A percentile compares a stretch with the other conserved stretches of the same genome.
phyloP scores from a whole-genome alignment of 2,329 filamentous ascomycete genomes.

The Macrophomina phaseolina region DNA sequence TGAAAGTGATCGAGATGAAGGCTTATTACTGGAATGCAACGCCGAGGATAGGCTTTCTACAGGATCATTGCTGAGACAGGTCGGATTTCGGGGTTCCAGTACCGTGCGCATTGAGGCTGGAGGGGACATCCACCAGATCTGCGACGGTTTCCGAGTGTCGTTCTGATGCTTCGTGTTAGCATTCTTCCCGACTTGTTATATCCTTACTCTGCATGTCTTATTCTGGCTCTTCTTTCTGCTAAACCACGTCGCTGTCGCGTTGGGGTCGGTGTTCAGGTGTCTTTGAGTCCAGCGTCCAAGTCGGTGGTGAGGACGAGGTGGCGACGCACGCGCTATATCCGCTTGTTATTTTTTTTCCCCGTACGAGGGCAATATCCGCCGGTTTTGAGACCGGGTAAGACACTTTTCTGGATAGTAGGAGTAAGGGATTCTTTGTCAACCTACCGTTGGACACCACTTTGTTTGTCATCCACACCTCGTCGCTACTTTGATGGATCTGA shows the following conservation, averaged over 20 bases:
- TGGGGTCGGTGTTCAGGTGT: conserved; percentile 1
- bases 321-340: conserved; percentile 14
- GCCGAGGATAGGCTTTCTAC: background rate
- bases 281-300: conserved; percentile 6
- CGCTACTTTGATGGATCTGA: background rate
- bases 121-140: background rate
- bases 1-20: background rate
- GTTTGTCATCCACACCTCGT: background rate
- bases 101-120: background rate
- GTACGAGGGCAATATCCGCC: background rate
- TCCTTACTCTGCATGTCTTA: background rate
- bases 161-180: background rate
- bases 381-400: background rate
- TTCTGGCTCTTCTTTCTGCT: background rate
- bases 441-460: background rate
- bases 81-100: conserved; percentile 13
- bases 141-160: background rate
- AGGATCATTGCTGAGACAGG: background rate
- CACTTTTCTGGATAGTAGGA: conserved; percentile 8
- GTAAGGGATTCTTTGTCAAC: background rate
- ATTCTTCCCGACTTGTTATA: background rate
- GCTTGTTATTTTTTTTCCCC: background rate
- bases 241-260: background rate
- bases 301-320: background rate
- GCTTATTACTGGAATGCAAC: background rate